Conservation (phyloP, 1,139 yeast species). For the Blastobotrys capitulatus region DNA sequence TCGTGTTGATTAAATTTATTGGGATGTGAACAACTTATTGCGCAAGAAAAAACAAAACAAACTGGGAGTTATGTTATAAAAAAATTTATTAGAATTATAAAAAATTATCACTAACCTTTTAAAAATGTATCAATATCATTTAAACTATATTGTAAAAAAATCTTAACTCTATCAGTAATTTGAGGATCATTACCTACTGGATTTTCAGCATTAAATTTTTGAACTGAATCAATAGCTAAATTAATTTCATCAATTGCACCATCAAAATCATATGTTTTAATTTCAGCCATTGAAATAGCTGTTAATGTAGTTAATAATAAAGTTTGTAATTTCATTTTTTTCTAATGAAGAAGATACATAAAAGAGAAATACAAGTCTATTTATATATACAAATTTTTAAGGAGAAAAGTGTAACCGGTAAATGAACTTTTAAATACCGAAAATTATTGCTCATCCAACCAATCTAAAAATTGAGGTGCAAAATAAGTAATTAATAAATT, state of each 20-base stretch:
- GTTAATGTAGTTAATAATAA: neutral
- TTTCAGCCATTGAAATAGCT: neutral
- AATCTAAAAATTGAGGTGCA: slow-evolving; percentile 92
- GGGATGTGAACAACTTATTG: neutral
- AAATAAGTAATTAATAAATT: slow-evolving; percentile 84
- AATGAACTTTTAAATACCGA: neutral
- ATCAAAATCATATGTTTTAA: neutral
- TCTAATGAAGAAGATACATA: neutral
- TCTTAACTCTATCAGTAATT: neutral
- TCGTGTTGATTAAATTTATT: neutral
- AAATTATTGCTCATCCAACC: slow-evolving; percentile 44
- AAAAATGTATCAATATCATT: neutral
- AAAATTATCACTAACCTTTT: too few relatives aligned
- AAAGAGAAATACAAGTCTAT: neutral
- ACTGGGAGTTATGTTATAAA: neutral
- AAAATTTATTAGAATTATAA: too few relatives aligned
- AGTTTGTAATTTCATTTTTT: neutral
- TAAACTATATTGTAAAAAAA: neutral
- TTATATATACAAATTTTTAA: too few relatives aligned
- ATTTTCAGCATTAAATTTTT: neutral
- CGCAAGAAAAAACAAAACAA: neutral
- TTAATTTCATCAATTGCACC: neutral
- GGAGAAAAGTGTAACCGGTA: neutral
- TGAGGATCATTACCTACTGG: neutral
- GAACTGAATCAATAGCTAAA: neutral